Percentiles rank a stretch among this genome's conserved stretches.
Evolutionary conservation across 306 rosid species (phyloP).

Genomic region (Benincasa hispida): DNA sequence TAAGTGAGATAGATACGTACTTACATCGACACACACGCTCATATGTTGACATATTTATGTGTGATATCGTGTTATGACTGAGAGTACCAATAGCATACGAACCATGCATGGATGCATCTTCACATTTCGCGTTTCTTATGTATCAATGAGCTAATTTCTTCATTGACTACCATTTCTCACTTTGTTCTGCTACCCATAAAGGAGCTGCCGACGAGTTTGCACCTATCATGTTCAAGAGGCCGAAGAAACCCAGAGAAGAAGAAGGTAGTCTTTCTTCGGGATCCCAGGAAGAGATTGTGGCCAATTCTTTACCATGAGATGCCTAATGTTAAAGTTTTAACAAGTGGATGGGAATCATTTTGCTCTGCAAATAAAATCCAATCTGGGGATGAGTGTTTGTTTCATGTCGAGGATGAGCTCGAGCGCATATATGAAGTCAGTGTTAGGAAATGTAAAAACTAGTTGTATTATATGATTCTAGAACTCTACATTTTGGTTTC

Average conservation of each 20-base stretch:
- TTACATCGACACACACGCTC: no score
- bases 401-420: slow-evolving; percentile 15
- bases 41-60: neutral
- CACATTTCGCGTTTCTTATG: neutral
- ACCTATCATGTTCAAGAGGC: neutral
- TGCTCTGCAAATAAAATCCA: slow-evolving; percentile 27
- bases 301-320: slow-evolving; percentile 34
- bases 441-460: neutral
- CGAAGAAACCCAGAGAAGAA: neutral
- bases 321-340: slow-evolving; percentile 3
- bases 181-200: slow-evolving; percentile 8
- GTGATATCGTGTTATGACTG: neutral
- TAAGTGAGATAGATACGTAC: neutral
- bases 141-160: neutral
- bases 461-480: neutral
- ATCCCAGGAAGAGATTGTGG: slow-evolving; percentile 32
- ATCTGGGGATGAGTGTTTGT: slow-evolving; percentile 30
- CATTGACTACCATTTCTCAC: neutral
- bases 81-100: neutral
- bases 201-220: slow-evolving; percentile 31
- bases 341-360: slow-evolving; percentile 42
- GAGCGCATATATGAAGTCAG: slow-evolving; percentile 12
- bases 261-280: slow-evolving; percentile 29
- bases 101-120: neutral
- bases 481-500: neutral